Conservation (phyloP, 208 protist genomes). For the Acanthamoeba healyi region DNA sequence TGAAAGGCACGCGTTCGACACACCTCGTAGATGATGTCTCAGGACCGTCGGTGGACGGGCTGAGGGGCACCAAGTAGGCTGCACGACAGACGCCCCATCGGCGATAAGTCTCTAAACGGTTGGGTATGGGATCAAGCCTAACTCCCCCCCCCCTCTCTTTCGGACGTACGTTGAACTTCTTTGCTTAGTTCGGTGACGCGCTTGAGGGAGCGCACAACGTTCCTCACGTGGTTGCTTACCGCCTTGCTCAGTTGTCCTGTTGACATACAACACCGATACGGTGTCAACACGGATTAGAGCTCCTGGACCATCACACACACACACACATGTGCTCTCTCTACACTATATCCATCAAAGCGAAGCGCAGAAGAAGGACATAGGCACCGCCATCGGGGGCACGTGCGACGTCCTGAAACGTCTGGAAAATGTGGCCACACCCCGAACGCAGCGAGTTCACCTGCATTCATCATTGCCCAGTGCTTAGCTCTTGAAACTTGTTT, state of each 20-base stretch:
- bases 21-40: neutral
- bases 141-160: too few relatives aligned
- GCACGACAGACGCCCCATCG: too few relatives aligned
- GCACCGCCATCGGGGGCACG: neutral
- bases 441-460: constrained; percentile 37
- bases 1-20: too few relatives aligned
- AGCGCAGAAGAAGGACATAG: neutral
- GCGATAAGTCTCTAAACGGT: too few relatives aligned
- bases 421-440: constrained; percentile 43
- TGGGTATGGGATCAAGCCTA: too few relatives aligned
- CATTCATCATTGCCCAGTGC: too few relatives aligned
- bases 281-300: too few relatives aligned
- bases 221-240: constrained; percentile 12
- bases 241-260: constrained; percentile 42
- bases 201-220: constrained; percentile 42
- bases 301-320: too few relatives aligned
- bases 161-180: constrained; percentile 53
- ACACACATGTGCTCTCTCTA: too few relatives aligned
- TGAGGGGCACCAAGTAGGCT: neutral
- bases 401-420: constrained; percentile 31
- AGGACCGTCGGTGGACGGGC: neutral
- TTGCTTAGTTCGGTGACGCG: constrained; percentile 29
- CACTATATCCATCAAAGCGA: neutral
- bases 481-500: too few relatives aligned
- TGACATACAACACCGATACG: too few relatives aligned